Evolutionary conservation across 108 stramenopile species (phyloP).

Genomic region (Conticribra weissflogii): DNA sequence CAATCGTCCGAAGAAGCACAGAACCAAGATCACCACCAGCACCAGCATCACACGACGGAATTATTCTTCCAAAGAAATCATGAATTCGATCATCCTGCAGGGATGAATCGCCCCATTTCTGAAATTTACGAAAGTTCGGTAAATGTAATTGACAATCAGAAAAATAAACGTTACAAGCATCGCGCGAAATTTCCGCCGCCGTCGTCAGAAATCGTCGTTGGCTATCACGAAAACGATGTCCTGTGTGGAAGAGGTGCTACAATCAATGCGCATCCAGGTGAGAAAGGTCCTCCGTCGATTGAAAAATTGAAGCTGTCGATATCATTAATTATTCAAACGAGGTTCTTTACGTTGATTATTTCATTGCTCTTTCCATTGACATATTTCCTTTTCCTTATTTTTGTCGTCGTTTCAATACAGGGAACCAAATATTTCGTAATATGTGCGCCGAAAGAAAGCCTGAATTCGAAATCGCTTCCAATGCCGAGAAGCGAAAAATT

Average conservation of each 20-base stretch:
- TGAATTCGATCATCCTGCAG: background rate
- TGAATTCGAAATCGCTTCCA: conserved; percentile 66
- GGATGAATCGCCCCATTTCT: background rate
- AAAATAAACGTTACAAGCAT: background rate
- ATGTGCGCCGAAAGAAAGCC: conserved; percentile 65
- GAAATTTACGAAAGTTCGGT: no score
- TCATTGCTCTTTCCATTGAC: no score
- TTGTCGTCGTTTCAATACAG: no score
- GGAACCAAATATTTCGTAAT: conserved; percentile 66
- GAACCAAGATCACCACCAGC: background rate
- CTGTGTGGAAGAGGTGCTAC: conserved; percentile 72
- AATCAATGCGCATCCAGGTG: conserved; percentile 68
- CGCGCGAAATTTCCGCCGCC: conserved; percentile 18
- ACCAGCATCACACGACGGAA: background rate
- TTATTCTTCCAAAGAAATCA: background rate
- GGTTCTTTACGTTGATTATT: no score
- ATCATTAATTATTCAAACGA: no score
- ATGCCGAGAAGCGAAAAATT: conserved; percentile 63
- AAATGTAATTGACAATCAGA: background rate
- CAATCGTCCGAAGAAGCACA: no score
- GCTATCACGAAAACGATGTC: conserved; percentile 52
- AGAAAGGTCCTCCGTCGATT: no score
- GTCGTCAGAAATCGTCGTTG: conserved; percentile 19
- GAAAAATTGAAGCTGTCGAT: no score
- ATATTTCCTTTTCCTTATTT: no score